A percentile compares a stretch with the other conserved stretches of the same genome.
Evolutionary conservation across 805 yeast genomes (phyloP).

Genomic region (Metschnikowia similis): DNA sequence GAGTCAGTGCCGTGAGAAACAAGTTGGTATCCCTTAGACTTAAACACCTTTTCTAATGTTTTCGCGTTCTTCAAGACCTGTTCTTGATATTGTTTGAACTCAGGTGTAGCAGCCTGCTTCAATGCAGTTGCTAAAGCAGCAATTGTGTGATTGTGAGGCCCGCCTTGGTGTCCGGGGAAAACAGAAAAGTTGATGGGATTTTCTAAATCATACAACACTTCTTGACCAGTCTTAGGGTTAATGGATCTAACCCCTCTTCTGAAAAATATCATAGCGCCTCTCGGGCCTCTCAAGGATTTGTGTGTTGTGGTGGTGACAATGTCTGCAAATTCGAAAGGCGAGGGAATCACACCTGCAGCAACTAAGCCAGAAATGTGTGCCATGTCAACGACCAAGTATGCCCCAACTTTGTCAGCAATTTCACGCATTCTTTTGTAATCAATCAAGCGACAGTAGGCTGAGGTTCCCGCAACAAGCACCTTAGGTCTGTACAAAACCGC

Average conservation of each 20-base stretch:
- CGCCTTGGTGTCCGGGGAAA: constrained; percentile 99
- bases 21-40: constrained; percentile 66
- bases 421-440: constrained; percentile 96
- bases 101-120: constrained; percentile 89
- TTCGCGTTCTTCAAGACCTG: constrained; percentile 88
- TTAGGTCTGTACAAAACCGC: constrained; percentile 94
- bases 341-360: constrained; percentile 92
- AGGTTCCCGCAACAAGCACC: constrained; percentile 94
- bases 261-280: constrained; percentile 99
- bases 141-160: constrained; percentile 99
- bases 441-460: constrained; percentile 94
- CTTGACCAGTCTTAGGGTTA: constrained; percentile 84
- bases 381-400: constrained; percentile 95
- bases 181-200: constrained; percentile 95
- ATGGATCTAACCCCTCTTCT: constrained; percentile 90
- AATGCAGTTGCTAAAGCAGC: constrained; percentile 96
- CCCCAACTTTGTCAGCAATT: constrained; percentile 96
- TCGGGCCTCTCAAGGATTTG: constrained; percentile 97
- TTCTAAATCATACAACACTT: constrained; percentile 85
- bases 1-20: constrained; percentile 97
- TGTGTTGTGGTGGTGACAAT: constrained; percentile 98
- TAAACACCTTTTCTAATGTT: constrained; percentile 72
- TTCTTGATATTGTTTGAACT: constrained; percentile 83
- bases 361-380: constrained; percentile 97
- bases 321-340: constrained; percentile 96